phyloP scores from a whole-genome alignment of 352 stramenopile species.

The Phytophthora tubulina region DNA sequence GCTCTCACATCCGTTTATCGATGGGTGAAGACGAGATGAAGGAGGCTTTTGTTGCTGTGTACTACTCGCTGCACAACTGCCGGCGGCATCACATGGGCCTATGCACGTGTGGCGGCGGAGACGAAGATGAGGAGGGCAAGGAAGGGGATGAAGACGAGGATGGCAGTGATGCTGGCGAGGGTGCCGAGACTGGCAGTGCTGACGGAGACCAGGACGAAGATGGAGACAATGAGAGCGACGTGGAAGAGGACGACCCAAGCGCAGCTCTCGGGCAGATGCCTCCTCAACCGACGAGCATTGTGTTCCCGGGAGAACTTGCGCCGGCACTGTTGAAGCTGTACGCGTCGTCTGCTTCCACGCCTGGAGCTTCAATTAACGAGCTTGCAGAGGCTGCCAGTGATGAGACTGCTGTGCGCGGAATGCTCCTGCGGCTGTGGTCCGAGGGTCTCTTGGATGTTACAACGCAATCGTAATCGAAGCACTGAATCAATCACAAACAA shows the following conservation, averaged over 20 bases:
- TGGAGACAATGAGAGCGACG: constrained; percentile 41
- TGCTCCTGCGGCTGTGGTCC: constrained; percentile 85
- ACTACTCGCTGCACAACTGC: constrained; percentile 83
- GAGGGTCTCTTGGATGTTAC: constrained; percentile 67
- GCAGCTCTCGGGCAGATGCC: constrained; percentile 48
- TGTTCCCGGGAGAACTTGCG: constrained; percentile 71
- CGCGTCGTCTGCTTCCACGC: constrained; percentile 35
- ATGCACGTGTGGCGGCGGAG: constrained; percentile 65
- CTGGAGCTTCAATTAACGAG: constrained; percentile 49
- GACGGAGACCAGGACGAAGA: constrained; percentile 48
- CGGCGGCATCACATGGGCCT: constrained; percentile 85
- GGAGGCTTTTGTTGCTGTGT: constrained; percentile 70
- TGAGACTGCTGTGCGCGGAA: constrained; percentile 76
- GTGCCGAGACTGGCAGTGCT: constrained; percentile 28
- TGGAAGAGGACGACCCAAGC: constrained; percentile 44
- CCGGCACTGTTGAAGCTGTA: constrained; percentile 82
- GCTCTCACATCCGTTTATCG: constrained; percentile 73
- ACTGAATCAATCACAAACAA: constrained; percentile 55
- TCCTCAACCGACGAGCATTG: constrained; percentile 60
- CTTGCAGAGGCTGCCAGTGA: constrained; percentile 52
- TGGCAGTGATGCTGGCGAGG: constrained; percentile 36
- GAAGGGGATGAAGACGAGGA: constrained; percentile 39
- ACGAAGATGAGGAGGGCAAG: constrained; percentile 39
- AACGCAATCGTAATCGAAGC: constrained; percentile 26
- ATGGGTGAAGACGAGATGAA: constrained; percentile 70